phyloP scores from a whole-genome alignment of 805 yeast species.

The Tetrapisispora pingtungensis region DNA sequence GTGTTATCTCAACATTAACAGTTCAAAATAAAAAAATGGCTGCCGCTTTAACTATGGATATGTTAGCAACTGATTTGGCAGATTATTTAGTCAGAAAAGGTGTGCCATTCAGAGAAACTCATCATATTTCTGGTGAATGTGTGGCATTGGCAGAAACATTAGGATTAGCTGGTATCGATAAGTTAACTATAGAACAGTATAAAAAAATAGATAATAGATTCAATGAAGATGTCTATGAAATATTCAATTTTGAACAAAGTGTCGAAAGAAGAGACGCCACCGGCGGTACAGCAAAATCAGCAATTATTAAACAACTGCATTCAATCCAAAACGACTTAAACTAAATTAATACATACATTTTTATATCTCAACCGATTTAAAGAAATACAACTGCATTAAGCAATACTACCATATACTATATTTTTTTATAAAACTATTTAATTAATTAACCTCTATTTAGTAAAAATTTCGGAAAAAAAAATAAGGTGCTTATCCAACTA shows the following conservation, averaged over 20 bases:
- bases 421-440: too few species aligned
- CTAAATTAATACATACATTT: background rate
- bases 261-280: constrained; percentile 95
- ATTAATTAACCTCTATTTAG: background rate
- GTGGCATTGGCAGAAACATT: constrained; percentile 82
- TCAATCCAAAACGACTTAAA: background rate
- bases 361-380: too few species aligned
- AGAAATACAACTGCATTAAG: background rate
- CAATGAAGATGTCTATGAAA: constrained; percentile 65
- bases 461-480: background rate
- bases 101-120: constrained; percentile 98
- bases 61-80: constrained; percentile 97
- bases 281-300: constrained; percentile 93
- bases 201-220: constrained; percentile 73
- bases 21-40: constrained; percentile 71
- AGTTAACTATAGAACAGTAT: constrained; percentile 68
- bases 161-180: constrained; percentile 73
- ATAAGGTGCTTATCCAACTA: constrained; percentile 8
- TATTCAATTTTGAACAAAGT: constrained; percentile 86
- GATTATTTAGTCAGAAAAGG: constrained; percentile 96
- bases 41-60: constrained; percentile 91
- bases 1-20: constrained; percentile 80
- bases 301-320: constrained; percentile 69
- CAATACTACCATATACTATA: background rate
- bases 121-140: constrained; percentile 96